Percentiles rank a stretch among this genome's conserved stretches.
These are phyloP conservation scores for Wickerhamiella hasegawae DNA, from an alignment of 805 yeast species.

Conservation along the genomic window DNA sequence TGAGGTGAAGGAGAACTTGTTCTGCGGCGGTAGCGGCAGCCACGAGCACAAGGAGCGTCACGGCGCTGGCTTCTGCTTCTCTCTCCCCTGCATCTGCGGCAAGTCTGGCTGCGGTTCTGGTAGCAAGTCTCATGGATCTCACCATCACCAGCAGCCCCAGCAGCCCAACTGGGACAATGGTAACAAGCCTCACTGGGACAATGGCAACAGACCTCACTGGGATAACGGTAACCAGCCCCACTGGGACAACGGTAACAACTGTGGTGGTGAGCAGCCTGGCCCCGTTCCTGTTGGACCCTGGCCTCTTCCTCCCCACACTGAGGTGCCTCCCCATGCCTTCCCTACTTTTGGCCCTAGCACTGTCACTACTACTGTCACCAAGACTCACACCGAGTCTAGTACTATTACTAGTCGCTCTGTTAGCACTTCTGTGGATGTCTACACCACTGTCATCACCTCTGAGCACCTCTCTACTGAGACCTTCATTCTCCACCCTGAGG, in stretches of 20 bases:
- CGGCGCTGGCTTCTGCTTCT: not conserved
- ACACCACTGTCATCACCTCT: slow-evolving; percentile 3
- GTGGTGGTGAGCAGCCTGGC: too few species aligned
- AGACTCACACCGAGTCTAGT: slow-evolving; percentile 2
- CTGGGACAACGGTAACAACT: too few species aligned
- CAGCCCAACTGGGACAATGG: too few species aligned
- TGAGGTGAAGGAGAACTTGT: slow-evolving; percentile 1
- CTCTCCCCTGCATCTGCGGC: slow-evolving; percentile 1
- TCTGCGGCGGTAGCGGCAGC: not conserved
- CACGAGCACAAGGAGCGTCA: not conserved
- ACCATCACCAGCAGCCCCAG: too few species aligned
- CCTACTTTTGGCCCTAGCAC: not conserved
- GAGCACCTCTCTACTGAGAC: slow-evolving; percentile 5
- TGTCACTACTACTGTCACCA: not conserved
- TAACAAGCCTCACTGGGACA: not conserved
- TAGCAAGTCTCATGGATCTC: too few species aligned
- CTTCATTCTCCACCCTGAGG: slow-evolving; percentile 6
- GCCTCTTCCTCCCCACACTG: too few species aligned
- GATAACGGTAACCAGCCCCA: too few species aligned
- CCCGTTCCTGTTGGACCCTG: too few species aligned
- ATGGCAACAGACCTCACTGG: not conserved
- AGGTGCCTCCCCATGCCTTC: slow-evolving; percentile 1
- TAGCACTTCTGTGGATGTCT: slow-evolving; percentile 3
- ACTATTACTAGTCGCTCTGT: slow-evolving; percentile 2
- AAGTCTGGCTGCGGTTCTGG: slow-evolving; percentile 1